Evolutionary conservation across 768 basidiomycete genomes (phyloP), one percentile per base, ranked within the genome.

Genomic region (Coprinellus micaceus): DNA sequence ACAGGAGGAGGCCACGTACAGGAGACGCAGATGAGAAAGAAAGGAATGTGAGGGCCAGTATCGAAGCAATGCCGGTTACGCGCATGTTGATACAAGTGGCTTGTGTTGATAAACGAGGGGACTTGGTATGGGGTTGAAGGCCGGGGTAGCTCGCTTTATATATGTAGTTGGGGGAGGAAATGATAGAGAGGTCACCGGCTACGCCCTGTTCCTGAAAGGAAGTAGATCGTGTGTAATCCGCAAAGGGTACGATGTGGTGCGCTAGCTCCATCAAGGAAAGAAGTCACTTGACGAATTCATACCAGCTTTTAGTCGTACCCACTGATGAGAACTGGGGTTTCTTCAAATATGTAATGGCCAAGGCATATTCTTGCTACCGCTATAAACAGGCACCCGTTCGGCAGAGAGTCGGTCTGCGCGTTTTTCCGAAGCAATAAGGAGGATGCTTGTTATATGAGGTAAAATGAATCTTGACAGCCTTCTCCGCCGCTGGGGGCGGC

Each of bases 261-360:
- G 21, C 29, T 51, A 51, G 49, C 49, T 24, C 49, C 49, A 51
- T 51, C 49, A 51, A 51, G 49, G 19, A 22, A 51, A 51, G 49
- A 51, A 51, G 49, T 24, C 29, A 22, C 45, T 47, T 47, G 45
- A 36, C 29, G 33, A 51, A 30, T 36, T 30, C 29, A 51, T 51
- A 36, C 22, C 49, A 51, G 33, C 30, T 51, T 51, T 51, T 51
- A 51, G 49, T 37, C 49, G 49, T 36, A 17, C 33, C n/a, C 33
- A 33, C n/a, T 33, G 33, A 36, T 33, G 33, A 37, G 49, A 37
- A 51, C 21, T n/a, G 29, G 19, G 11, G 28, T 9, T 28, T 48
- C 29, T n/a, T 28, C 47, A n/a, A 26, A 26, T 22, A 48, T 48
- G 47, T 48, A 48, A 48, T 48, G 47, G 7, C 47, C 15, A 51